Conservation (phyloP, 441 rosid species). For the Melastoma candidum region DNA sequence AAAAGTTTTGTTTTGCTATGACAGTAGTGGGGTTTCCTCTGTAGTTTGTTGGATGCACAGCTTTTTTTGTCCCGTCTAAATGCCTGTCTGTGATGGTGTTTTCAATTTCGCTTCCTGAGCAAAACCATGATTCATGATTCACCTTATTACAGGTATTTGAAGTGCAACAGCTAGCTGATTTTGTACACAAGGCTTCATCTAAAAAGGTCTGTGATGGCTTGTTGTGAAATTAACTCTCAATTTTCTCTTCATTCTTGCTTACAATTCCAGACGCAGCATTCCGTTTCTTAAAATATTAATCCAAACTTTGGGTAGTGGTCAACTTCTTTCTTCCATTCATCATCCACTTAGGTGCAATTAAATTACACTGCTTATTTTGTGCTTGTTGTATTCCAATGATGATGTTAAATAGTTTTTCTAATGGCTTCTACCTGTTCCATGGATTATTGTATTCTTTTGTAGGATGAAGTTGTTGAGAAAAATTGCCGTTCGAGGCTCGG, state of each 20-base stretch:
- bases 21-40: no score
- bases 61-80: no score
- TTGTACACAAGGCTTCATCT: slow-evolving; percentile 61
- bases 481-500: slow-evolving; percentile 31
- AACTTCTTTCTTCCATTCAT: neutral
- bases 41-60: no score
- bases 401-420: no score
- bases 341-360: no score
- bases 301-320: slow-evolving; percentile 1
- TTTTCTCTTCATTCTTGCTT: no score
- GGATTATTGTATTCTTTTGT: slow-evolving; percentile 21
- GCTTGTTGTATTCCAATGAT: no score
- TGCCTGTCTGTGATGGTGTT: no score
- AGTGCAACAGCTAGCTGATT: slow-evolving; percentile 50
- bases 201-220: slow-evolving; percentile 38
- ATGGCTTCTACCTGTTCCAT: neutral
- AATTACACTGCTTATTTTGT: no score
- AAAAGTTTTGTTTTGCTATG: no score
- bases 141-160: slow-evolving; percentile 49
- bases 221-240: neutral
- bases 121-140: neutral
- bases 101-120: neutral
- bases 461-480: slow-evolving; percentile 45
- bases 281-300: no score
- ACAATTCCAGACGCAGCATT: no score